Conservation (phyloP, 177 flowering plant species). For the Vitis hybrid region DNA sequence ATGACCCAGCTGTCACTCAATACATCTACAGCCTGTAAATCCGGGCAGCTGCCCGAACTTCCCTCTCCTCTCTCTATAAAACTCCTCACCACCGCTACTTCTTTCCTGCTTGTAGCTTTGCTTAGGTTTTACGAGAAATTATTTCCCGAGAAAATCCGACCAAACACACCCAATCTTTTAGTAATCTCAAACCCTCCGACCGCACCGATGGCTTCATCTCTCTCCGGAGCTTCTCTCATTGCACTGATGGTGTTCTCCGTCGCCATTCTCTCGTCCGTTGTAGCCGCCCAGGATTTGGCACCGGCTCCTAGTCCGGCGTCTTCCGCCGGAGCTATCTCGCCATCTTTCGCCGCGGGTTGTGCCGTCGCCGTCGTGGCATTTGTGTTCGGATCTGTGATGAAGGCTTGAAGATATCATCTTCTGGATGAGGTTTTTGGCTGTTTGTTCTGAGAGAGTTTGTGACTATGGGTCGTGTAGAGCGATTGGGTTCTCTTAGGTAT, state of each 20-base stretch:
- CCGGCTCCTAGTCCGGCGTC: conserved; percentile 54
- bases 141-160: conserved; percentile 1
- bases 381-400: conserved; percentile 33
- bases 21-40: conserved; percentile 21
- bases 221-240: conserved; percentile 11
- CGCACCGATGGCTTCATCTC: neutral
- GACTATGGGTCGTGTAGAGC: conserved; percentile 6
- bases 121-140: neutral
- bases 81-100: neutral
- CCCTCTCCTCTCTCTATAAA: conserved; percentile 8
- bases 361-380: conserved; percentile 26
- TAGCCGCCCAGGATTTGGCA: conserved; percentile 23
- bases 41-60: conserved; percentile 23
- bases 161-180: neutral
- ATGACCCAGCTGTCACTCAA: conserved; percentile 16
- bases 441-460: neutral
- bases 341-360: conserved; percentile 28
- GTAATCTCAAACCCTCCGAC: neutral
- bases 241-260: conserved; percentile 22
- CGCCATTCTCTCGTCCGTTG: conserved; percentile 17
- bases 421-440: neutral
- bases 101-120: neutral
- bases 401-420: conserved; percentile 17
- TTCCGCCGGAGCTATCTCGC: conserved; percentile 27
- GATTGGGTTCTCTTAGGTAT: neutral